phyloP scores from a whole-genome alignment of 768 basidiomycete species.

The Ephemerocybe angulata region DNA sequence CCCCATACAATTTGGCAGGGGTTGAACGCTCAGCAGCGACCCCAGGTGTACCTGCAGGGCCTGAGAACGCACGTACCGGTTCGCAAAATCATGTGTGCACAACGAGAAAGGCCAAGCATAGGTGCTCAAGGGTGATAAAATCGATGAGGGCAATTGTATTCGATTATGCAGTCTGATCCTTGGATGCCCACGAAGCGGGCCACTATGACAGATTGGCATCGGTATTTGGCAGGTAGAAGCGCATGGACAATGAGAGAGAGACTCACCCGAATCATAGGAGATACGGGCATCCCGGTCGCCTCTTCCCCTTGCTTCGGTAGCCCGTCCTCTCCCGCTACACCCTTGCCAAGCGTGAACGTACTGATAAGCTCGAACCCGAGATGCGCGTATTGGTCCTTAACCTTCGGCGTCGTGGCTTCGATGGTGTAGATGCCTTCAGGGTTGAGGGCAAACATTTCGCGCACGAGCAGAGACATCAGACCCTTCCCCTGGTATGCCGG shows the following conservation, averaged over 20 bases:
- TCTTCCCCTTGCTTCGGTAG: conserved; percentile 14
- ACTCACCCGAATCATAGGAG: conserved; percentile 20
- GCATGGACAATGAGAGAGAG: neutral
- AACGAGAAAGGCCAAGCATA: too few relatives aligned
- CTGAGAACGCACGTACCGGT: too few relatives aligned
- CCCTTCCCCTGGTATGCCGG: conserved; percentile 28
- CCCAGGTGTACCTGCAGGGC: too few relatives aligned
- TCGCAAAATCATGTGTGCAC: too few relatives aligned
- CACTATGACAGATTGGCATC: neutral
- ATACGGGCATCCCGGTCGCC: conserved; percentile 20
- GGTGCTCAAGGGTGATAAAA: too few relatives aligned
- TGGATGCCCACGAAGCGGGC: neutral
- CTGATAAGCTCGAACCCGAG: conserved; percentile 27
- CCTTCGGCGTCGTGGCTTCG: conserved; percentile 26
- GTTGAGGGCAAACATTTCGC: conserved; percentile 24
- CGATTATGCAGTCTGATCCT: too few relatives aligned
- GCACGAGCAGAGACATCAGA: conserved; percentile 25
- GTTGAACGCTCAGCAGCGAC: too few relatives aligned
- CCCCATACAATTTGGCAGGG: too few relatives aligned
- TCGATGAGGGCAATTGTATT: too few relatives aligned
- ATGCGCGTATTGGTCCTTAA: conserved; percentile 28
- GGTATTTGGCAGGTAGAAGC: neutral
- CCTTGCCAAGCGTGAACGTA: conserved; percentile 18
- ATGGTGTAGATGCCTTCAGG: conserved; percentile 21
- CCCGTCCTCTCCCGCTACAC: conserved; percentile 16